Percentiles rank a stretch among this genome's conserved stretches.
phyloP scores from a whole-genome alignment of 345 rosid genomes.

The Salix dunnii region DNA sequence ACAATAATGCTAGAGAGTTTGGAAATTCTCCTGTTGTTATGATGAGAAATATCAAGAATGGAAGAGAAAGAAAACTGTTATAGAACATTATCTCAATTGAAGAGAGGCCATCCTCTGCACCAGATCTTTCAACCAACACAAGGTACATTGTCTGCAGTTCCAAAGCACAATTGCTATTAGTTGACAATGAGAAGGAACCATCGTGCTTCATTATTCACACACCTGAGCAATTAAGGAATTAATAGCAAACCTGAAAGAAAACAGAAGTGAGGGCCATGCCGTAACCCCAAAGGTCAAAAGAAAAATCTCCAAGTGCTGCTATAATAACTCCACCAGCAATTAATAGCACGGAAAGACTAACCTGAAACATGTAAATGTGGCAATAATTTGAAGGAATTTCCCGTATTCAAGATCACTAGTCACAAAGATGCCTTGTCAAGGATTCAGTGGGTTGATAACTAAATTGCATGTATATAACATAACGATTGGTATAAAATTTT shows the following conservation, averaged over 20 bases:
- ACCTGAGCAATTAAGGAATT: slow-evolving; percentile 1
- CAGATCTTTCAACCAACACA: slow-evolving; percentile 90
- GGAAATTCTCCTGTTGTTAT: slow-evolving; percentile 86
- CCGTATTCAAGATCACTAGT: neutral
- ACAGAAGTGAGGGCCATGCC: slow-evolving; percentile 91
- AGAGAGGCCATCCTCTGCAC: slow-evolving; percentile 94
- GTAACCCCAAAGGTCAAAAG: slow-evolving; percentile 82
- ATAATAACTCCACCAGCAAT: slow-evolving; percentile 84
- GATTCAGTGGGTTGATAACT: neutral
- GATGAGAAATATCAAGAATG: slow-evolving; percentile 73
- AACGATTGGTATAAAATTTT: neutral
- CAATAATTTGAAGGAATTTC: neutral
- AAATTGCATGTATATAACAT: neutral
- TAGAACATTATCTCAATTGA: slow-evolving; percentile 92
- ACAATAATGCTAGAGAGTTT: slow-evolving; percentile 55
- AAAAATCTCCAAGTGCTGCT: slow-evolving; percentile 94
- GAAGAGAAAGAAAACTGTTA: slow-evolving; percentile 90
- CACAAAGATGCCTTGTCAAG: neutral
- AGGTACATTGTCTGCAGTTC: slow-evolving; percentile 92
- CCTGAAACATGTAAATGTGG: slow-evolving; percentile 47
- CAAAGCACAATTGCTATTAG: slow-evolving; percentile 11
- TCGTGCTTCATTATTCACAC: neutral
- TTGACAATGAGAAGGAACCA: slow-evolving; percentile 5
- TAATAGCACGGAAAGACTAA: slow-evolving; percentile 71
- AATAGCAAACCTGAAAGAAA: slow-evolving; percentile 64